A percentile compares a stretch with the other conserved stretches of the same genome.
These are phyloP conservation scores for Symbiodinium natans DNA, from an alignment of 73 alveolate genomes.

Conservation along the genomic window DNA sequence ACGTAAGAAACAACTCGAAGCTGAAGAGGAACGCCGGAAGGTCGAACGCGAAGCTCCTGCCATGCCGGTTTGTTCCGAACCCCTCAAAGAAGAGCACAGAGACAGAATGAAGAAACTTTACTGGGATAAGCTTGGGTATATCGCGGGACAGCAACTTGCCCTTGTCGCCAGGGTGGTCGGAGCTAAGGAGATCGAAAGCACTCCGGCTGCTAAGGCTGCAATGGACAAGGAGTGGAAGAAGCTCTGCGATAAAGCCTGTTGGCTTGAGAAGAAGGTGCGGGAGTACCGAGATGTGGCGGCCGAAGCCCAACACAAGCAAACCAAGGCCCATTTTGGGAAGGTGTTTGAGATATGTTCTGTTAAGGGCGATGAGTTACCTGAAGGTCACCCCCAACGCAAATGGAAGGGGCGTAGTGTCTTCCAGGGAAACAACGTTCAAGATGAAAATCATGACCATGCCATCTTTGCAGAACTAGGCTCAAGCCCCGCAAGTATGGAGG, in stretches of 20 bases:
- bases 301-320: not conserved
- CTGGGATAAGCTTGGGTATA: too few relatives aligned
- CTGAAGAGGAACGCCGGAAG: not conserved
- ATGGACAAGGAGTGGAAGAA: constrained; percentile 1
- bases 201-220: not conserved
- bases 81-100: too few relatives aligned
- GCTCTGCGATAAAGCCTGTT: not conserved
- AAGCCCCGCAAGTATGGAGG: constrained; percentile 7
- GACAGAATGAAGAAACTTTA: too few relatives aligned
- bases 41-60: not conserved
- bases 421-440: not conserved
- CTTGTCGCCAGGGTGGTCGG: not conserved
- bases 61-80: too few relatives aligned
- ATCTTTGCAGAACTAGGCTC: not conserved
- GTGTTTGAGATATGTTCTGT: not conserved
- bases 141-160: not conserved
- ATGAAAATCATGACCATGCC: not conserved
- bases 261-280: not conserved
- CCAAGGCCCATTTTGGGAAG: not conserved
- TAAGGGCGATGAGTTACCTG: not conserved
- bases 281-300: not conserved
- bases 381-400: not conserved
- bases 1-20: not conserved
- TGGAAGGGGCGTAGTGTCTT: not conserved
- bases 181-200: not conserved